A percentile compares a stretch with the other conserved stretches of the same genome.
Evolutionary conservation across 768 basidiomycete genomes (phyloP).

Genomic region (Epithele typhae): DNA sequence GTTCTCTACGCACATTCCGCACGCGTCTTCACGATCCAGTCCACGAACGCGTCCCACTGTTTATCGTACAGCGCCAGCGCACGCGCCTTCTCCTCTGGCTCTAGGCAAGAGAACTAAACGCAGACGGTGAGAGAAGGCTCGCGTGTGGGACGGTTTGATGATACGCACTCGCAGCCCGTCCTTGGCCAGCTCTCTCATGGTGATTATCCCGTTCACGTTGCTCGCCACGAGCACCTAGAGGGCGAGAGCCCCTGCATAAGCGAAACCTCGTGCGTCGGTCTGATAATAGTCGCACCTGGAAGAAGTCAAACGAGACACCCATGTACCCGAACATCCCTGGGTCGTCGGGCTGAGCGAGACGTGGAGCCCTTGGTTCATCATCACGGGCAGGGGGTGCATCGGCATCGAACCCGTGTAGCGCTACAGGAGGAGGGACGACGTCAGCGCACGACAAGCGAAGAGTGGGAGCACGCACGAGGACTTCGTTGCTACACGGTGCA

Average conservation of each 20-base stretch:
- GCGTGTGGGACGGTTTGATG: not conserved
- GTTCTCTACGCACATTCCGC: not conserved
- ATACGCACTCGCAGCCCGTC: constrained; percentile 40
- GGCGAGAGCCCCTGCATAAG: not conserved
- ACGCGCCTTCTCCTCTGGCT: constrained; percentile 40
- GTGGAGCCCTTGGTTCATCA: constrained; percentile 69
- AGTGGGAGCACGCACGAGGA: constrained; percentile 41
- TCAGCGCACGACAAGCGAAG: not conserved
- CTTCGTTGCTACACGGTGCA: constrained; percentile 52
- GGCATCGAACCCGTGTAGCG: constrained; percentile 76
- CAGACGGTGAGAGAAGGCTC: not conserved
- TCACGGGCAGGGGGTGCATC: constrained; percentile 69
- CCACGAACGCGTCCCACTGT: constrained; percentile 44
- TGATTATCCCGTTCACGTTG: constrained; percentile 45
- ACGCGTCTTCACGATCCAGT: constrained; percentile 23
- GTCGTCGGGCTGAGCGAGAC: constrained; percentile 71
- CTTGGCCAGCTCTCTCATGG: constrained; percentile 56
- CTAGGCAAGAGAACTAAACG: constrained; percentile 39
- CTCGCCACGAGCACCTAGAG: constrained; percentile 16
- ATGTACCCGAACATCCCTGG: constrained; percentile 74
- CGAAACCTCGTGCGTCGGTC: constrained; percentile 14
- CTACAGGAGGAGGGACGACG: constrained; percentile 28
- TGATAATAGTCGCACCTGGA: constrained; percentile 38
- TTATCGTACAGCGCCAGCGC: constrained; percentile 43
- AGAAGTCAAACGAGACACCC: constrained; percentile 77